Evolutionary conservation across 2,329 filamentous ascomycete species (phyloP).

Genomic region (Fonsecaea multimorphosa): DNA sequence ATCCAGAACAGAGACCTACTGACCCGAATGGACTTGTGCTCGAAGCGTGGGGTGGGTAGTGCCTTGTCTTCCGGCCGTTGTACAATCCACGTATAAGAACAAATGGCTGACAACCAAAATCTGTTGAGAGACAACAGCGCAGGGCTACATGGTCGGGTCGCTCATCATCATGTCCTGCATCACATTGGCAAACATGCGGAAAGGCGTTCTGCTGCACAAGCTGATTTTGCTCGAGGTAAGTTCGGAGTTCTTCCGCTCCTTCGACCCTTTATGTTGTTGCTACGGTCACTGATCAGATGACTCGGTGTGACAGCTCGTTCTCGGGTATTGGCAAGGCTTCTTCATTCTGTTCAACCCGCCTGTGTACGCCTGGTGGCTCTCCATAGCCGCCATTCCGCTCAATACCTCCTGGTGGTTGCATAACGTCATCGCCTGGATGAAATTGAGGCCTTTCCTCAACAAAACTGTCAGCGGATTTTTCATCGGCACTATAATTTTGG

Average conservation of each 20-base stretch:
- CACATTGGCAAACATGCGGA: constrained; percentile 53
- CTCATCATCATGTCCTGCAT: constrained; percentile 53
- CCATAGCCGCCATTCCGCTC: constrained; percentile 61
- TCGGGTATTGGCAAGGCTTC: constrained; percentile 61
- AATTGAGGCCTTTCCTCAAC: constrained; percentile 62
- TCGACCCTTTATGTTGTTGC: not conserved
- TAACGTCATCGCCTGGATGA: constrained; percentile 67
- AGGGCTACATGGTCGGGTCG: constrained; percentile 52
- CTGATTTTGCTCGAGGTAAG: constrained; percentile 53
- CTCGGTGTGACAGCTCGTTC: constrained; percentile 49
- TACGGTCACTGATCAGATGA: constrained; percentile 14
- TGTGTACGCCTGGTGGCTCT: constrained; percentile 64
- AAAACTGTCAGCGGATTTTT: constrained; percentile 56
- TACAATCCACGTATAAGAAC: constrained; percentile 1
- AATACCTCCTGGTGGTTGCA: constrained; percentile 64
- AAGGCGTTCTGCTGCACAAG: constrained; percentile 51
- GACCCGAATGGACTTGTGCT: constrained; percentile 44
- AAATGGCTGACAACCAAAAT: constrained; percentile 8
- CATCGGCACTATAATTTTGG: constrained; percentile 61
- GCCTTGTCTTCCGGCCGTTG: not conserved
- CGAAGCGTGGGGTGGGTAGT: constrained; percentile 46
- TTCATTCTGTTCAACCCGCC: constrained; percentile 61
- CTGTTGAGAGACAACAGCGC: constrained; percentile 30
- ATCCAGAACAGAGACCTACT: constrained; percentile 33
- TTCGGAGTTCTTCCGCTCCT: not conserved